A percentile compares a stretch with the other conserved stretches of the same genome.
Evolutionary conservation across 352 stramenopile genomes (phyloP).

Genomic region (Thalassiosira hispida): DNA sequence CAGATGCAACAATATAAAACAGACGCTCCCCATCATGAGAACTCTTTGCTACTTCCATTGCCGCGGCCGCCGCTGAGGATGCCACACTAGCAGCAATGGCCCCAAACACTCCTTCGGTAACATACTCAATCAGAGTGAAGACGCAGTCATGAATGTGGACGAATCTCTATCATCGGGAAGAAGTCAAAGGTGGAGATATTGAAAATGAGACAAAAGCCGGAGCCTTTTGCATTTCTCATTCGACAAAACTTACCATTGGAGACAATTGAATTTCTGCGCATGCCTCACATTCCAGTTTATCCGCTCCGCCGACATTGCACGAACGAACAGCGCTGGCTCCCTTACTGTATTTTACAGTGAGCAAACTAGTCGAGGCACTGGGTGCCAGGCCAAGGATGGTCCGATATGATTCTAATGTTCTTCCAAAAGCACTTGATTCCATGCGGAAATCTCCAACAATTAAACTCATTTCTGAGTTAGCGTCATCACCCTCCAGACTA

Average conservation of each 20-base stretch:
- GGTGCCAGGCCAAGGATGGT: constrained; percentile 80
- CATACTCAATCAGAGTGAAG: constrained; percentile 68
- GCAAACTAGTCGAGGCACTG: constrained; percentile 67
- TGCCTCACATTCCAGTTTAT: constrained; percentile 66
- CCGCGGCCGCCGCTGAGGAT: constrained; percentile 73
- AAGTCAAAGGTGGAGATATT: no score
- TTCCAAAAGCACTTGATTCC: constrained; percentile 51
- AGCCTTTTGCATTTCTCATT: no score
- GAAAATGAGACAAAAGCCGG: no score
- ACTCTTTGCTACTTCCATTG: constrained; percentile 74
- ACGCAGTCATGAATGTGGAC: constrained; percentile 82
- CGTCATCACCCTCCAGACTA: constrained; percentile 42
- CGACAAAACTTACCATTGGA: no score
- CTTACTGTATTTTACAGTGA: constrained; percentile 78
- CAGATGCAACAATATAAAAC: constrained; percentile 76
- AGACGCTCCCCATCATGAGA: constrained; percentile 62
- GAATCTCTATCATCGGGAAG: no score
- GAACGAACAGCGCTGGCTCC: constrained; percentile 62
- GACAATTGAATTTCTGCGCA: constrained; percentile 76
- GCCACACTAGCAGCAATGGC: constrained; percentile 71
- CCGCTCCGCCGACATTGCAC: constrained; percentile 46
- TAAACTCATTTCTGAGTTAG: constrained; percentile 65
- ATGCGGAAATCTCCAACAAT: constrained; percentile 78
- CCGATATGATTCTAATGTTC: constrained; percentile 69
- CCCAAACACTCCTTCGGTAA: constrained; percentile 81